Evolutionary conservation across 1,284 basidiomycete genomes (phyloP), one percentile per base, ranked within the genome.

Genomic region (Melampsora americana): DNA sequence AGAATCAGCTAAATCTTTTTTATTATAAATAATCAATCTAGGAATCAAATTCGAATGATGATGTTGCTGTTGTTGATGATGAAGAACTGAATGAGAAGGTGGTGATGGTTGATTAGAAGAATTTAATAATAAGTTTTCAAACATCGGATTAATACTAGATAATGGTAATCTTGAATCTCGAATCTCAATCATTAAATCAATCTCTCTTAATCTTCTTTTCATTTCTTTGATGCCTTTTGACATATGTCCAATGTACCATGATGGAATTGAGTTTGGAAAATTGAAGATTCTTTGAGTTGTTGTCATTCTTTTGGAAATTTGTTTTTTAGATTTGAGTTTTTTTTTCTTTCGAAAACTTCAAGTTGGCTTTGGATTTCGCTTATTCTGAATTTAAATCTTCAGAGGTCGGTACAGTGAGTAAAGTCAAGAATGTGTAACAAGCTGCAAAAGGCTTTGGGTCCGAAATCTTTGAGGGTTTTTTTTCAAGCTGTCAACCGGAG

Each of bases 161-260:
- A 99, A 86, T 2, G 95, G 95, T 42, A 99, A 85, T 30, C 95
- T 88, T 1, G 95, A 89, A 84, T 99, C 95, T 79, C 95, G 87
- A 26, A 95, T 89, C 85, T 99, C 95, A 78, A 99, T 89, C 70
- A 99, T 92, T 77, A 99, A 88, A 81, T 93, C 92, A 69, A 91
- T 94, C 56, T 87, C 85, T 14, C 92, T 91, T 50, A 96, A 86
- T 20, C 59, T 39, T 83, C 88, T 87, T 78, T 89, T 87, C 74
- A 90, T 87, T 79, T 94, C 95, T 7, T 39, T 5, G 81, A 79
- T 9, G 81, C 78, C 50, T 81, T 90, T 87, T 83, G 90, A 90
- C 95, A 98, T 99, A 84, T 99, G 95, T 12, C 96, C 95, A 35
- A 92, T 91, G 83, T 92, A 96, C 95, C 95, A 98, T 85, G 93